These are phyloP conservation scores for Sutorius eximius DNA, from an alignment of 1,284 basidiomycete species.

Conservation along the genomic window DNA sequence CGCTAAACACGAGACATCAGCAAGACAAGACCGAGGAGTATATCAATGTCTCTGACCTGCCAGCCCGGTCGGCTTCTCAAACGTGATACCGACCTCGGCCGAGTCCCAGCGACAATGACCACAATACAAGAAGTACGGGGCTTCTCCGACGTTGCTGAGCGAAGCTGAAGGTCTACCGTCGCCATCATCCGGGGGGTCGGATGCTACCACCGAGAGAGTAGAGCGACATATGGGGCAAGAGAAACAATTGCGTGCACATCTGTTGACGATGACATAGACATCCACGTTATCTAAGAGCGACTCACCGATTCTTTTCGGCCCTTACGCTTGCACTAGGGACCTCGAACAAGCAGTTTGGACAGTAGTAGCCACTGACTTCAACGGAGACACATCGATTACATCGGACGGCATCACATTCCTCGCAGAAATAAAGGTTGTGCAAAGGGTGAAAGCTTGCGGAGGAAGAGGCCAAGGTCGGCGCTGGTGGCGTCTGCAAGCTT, in stretches of 20 bases:
- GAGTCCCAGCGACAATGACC: conserved; percentile 96
- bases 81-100: conserved; percentile 83
- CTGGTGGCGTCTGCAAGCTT: conserved; percentile 62
- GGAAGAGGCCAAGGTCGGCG: conserved; percentile 72
- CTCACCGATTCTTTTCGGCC: conserved; percentile 90
- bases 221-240: conserved; percentile 91
- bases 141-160: conserved; percentile 65
- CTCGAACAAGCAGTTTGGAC: conserved; percentile 98
- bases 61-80: conserved; percentile 95
- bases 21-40: not conserved
- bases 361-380: conserved; percentile 96
- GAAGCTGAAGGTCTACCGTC: conserved; percentile 52
- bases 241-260: conserved; percentile 98
- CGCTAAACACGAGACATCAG: conserved; percentile 46
- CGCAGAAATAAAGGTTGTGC: conserved; percentile 91
- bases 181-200: conserved; percentile 73
- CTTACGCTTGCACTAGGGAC: conserved; percentile 95
- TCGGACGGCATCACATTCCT: conserved; percentile 94
- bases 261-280: conserved; percentile 35
- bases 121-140: conserved; percentile 91
- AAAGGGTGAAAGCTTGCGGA: conserved; percentile 80
- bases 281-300: not conserved
- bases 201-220: conserved; percentile 83
- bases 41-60: conserved; percentile 56
- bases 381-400: conserved; percentile 90